Evolutionary conservation across 2,329 filamentous ascomycete species (phyloP), one percentile per base, ranked within the genome.

Genomic region (Aureobasidium sp.): DNA sequence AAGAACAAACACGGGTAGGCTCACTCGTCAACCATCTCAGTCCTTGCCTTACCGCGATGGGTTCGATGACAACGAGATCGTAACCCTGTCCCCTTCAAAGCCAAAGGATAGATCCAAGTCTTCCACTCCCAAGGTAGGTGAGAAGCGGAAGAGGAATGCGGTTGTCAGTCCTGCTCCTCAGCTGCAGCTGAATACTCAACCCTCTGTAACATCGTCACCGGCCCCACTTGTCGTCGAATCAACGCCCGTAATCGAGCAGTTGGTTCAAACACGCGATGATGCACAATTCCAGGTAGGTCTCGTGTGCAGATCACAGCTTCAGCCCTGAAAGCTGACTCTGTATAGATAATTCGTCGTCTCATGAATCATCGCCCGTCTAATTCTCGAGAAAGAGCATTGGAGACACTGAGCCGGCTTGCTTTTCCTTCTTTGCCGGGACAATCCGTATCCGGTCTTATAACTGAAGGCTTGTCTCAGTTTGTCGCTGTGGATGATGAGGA

Each of bases 11-110:
- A 70, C 4, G 71, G 43, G 45, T 16, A 58, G 77, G 45, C 79
- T 80, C 0, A 74, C 79, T 0, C 84, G 82, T 1, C 93, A 91
- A 0, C 90, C 90, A 3, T 84, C 84, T 33, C 89, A 86, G 74
- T 78, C 81, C 1, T 87, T 87, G 78, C 83, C 85, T 1, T 81
- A 92, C 58, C 86, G 91, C 1, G 93, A 96, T 77, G 93, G 93
- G 0, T 96, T 96, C 71, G 92, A 95, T 67, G 89, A 93, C 67
- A 84, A 86, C 64, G 87, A 91, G 71, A 82, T 90, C 11, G 76
- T 84, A 65, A 79, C 85, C 68, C 74, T 82, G 1, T 89, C 87
- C 3, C 87, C 87, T 5, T 87, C 82, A 61, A 88, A 84, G 69
- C 69, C 74, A 6, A 78, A 76, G 55, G 77, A 79, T 11, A 82